phyloP scores from a whole-genome alignment of 176 grass and related monocot genomes.

The Triticum dicoccoides region DNA sequence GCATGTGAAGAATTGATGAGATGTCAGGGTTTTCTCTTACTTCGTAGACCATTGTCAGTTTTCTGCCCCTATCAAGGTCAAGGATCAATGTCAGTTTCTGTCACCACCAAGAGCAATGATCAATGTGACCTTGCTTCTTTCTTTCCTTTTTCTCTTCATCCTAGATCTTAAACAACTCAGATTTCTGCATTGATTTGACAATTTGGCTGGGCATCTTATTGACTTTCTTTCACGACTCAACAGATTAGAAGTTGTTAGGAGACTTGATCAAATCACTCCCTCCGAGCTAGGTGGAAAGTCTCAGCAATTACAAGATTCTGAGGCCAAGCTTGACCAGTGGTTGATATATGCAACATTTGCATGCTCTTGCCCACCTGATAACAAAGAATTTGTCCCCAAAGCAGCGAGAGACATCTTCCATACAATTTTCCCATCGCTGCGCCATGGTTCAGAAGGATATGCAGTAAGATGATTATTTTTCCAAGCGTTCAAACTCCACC shows the following conservation, averaged over 20 bases:
- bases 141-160: neutral
- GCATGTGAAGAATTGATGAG: neutral
- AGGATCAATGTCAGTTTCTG: neutral
- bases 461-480: conserved; percentile 66
- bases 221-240: conserved; percentile 29
- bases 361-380: conserved; percentile 81
- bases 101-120: neutral
- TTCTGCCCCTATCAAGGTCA: neutral
- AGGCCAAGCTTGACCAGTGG: conserved; percentile 93
- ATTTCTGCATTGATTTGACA: conserved; percentile 20
- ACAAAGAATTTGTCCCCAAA: conserved; percentile 54
- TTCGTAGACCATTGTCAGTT: neutral
- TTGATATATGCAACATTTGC: conserved; percentile 96
- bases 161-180: neutral
- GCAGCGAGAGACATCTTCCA: conserved; percentile 88
- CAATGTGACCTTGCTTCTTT: neutral
- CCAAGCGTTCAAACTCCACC: conserved; percentile 15
- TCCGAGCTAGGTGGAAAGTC: conserved; percentile 88
- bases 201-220: neutral
- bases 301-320: conserved; percentile 76
- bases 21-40: neutral
- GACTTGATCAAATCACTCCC: conserved; percentile 88
- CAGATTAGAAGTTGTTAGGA: conserved; percentile 81
- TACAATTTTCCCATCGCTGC: conserved; percentile 86
- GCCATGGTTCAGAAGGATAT: conserved; percentile 92